phyloP scores from a whole-genome alignment of 108 stramenopile species.

The Nitzschia palea region DNA sequence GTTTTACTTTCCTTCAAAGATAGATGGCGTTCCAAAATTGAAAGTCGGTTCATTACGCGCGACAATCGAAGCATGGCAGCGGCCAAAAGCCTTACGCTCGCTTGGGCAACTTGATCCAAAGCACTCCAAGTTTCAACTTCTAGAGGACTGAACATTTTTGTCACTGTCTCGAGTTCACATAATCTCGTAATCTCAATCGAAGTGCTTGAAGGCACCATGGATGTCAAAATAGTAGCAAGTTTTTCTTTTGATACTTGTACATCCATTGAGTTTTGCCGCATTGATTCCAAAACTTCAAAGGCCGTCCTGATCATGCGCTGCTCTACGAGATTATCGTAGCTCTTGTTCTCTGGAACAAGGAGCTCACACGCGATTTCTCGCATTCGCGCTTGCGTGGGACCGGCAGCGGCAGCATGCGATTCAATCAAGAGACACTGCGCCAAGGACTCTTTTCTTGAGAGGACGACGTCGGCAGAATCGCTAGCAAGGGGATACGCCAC shows the following conservation, averaged over 20 bases:
- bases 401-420: conserved; percentile 25
- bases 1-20: not conserved
- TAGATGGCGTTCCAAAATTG: conserved; percentile 27
- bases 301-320: conserved; percentile 5
- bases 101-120: conserved; percentile 13
- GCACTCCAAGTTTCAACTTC: not conserved
- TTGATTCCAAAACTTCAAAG: not conserved
- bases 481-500: conserved; percentile 43
- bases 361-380: conserved; percentile 33
- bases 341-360: conserved; percentile 20
- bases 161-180: conserved; percentile 30
- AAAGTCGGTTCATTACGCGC: conserved; percentile 28
- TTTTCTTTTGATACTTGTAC: not conserved
- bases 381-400: conserved; percentile 10
- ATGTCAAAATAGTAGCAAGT: not conserved
- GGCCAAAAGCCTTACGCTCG: conserved; percentile 13
- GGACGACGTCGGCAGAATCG: conserved; percentile 21
- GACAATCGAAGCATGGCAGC: conserved; percentile 25
- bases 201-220: conserved; percentile 4
- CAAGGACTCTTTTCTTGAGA: conserved; percentile 38
- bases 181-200: conserved; percentile 19
- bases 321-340: conserved; percentile 14
- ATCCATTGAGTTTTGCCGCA: not conserved
- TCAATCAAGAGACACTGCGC: conserved; percentile 74
- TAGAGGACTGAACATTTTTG: conserved; percentile 18